Conservation (phyloP, 23 red algal species). For the Agarophyton chilense region DNA sequence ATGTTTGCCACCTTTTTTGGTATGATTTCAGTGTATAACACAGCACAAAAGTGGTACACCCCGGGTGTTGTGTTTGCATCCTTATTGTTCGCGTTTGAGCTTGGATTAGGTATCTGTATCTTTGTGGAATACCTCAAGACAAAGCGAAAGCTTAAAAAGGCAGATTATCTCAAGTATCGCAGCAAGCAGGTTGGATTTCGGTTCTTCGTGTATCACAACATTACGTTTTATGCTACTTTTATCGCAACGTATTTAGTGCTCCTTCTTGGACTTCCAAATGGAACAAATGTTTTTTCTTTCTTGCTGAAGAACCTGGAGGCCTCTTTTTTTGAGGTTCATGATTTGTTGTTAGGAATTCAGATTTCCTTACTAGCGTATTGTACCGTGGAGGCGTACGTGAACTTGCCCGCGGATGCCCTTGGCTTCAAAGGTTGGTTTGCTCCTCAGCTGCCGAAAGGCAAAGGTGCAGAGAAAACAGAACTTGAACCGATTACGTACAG, state of each 20-base stretch:
- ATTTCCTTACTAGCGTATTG: constrained; percentile 67
- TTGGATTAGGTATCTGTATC: constrained; percentile 46
- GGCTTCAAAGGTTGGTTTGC: constrained; percentile 81
- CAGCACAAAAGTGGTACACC: constrained; percentile 55
- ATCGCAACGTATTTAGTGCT: constrained; percentile 55
- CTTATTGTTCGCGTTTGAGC: constrained; percentile 65
- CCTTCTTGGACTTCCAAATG: constrained; percentile 52
- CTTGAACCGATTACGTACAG: constrained; percentile 86
- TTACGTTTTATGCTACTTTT: constrained; percentile 76
- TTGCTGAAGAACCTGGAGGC: constrained; percentile 20
- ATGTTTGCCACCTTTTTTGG: constrained; percentile 71
- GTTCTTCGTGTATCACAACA: constrained; percentile 87
- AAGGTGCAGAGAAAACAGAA: constrained; percentile 37
- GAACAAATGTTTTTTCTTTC: constrained; percentile 53
- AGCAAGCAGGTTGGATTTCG: constrained; percentile 87
- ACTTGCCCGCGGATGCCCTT: constrained; percentile 72
- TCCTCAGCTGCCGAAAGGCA: constrained; percentile 53
- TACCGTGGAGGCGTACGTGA: constrained; percentile 73
- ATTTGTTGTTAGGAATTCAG: constrained; percentile 65
- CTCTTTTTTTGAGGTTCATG: constrained; percentile 72
- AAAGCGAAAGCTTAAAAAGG: constrained; percentile 68
- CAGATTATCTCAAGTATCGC: constrained; percentile 76
- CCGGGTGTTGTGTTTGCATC: constrained; percentile 61
- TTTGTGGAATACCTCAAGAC: constrained; percentile 58
- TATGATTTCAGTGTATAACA: constrained; percentile 69